These are phyloP conservation scores for Penicillium glabrum DNA, from an alignment of 2,329 filamentous ascomycete species.

Conservation along the genomic window DNA sequence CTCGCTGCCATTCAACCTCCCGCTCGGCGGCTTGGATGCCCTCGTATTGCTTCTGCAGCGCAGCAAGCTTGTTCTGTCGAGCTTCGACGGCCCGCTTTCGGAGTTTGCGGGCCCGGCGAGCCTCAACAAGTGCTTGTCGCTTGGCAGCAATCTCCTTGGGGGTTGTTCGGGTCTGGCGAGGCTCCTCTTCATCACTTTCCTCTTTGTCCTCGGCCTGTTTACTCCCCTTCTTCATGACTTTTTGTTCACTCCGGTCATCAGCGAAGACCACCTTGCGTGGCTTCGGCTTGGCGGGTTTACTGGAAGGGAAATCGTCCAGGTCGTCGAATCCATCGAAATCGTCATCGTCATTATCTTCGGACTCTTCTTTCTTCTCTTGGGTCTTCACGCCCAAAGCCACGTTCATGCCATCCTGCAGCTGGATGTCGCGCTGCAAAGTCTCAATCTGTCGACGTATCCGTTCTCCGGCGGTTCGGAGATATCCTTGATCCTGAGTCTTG, in stretches of 20 bases:
- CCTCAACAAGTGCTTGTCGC: slow-evolving; percentile 38
- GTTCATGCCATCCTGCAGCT: slow-evolving; percentile 41
- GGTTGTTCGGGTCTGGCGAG: slow-evolving; percentile 33
- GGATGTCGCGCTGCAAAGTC: slow-evolving; percentile 48
- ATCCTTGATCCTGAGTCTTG: slow-evolving; percentile 66
- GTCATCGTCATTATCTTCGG: slow-evolving; percentile 20
- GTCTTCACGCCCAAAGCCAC: slow-evolving; percentile 26
- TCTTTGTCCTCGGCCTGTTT: slow-evolving; percentile 23
- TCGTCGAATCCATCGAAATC: slow-evolving; percentile 7
- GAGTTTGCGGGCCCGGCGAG: slow-evolving; percentile 44
- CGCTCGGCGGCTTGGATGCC: slow-evolving; percentile 57
- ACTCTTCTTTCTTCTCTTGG: slow-evolving; percentile 23
- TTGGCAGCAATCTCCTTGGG: slow-evolving; percentile 47
- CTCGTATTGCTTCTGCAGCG: slow-evolving; percentile 54
- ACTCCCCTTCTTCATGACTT: slow-evolving; percentile 23
- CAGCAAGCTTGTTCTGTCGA: slow-evolving; percentile 51
- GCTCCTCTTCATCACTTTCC: slow-evolving; percentile 24
- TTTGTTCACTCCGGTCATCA: slow-evolving; percentile 38
- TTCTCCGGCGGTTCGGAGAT: slow-evolving; percentile 60
- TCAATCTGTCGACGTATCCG: slow-evolving; percentile 55
- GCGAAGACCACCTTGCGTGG: slow-evolving; percentile 41
- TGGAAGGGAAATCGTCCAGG: slow-evolving; percentile 23
- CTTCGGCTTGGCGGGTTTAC: slow-evolving; percentile 23
- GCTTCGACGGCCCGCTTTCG: slow-evolving; percentile 51
- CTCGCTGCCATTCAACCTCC: slow-evolving; percentile 59